Conservation (phyloP, 371 early-diverging fungal genomes). For the Umbelopsis sp. region DNA sequence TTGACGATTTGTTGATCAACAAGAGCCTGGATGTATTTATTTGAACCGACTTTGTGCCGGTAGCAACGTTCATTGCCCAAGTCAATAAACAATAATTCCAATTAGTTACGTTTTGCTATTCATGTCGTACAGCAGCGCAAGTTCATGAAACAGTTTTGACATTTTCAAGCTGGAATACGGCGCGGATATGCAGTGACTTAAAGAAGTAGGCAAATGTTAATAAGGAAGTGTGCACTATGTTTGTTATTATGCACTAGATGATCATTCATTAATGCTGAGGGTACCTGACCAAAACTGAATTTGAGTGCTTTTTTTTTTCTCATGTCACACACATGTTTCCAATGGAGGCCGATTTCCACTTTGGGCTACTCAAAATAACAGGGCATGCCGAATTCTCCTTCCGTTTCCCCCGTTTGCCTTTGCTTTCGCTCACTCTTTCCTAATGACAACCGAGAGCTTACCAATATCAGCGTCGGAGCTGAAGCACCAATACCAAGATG, state of each 20-base stretch:
- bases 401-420: conserved; percentile 11
- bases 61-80: not conserved
- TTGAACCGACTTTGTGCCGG: not conserved
- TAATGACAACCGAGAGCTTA: conserved; percentile 7
- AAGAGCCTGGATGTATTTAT: not conserved
- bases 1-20: not conserved
- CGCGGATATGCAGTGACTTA: no score
- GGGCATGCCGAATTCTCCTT: not conserved
- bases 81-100: no score
- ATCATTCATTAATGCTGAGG: no score
- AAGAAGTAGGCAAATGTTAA: no score
- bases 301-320: not conserved
- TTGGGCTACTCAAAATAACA: conserved; percentile 12
- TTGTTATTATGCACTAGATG: no score
- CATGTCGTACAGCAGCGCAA: no score
- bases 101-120: no score
- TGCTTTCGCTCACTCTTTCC: not conserved
- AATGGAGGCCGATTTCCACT: not conserved
- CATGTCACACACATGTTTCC: conserved; percentile 6
- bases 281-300: not conserved
- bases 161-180: no score
- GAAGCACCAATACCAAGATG: conserved; percentile 2
- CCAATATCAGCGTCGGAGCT: conserved; percentile 11
- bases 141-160: no score
- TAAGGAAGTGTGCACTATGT: no score